Evolutionary conservation across 805 yeast species (phyloP).

Genomic region (Ogataea henricii): DNA sequence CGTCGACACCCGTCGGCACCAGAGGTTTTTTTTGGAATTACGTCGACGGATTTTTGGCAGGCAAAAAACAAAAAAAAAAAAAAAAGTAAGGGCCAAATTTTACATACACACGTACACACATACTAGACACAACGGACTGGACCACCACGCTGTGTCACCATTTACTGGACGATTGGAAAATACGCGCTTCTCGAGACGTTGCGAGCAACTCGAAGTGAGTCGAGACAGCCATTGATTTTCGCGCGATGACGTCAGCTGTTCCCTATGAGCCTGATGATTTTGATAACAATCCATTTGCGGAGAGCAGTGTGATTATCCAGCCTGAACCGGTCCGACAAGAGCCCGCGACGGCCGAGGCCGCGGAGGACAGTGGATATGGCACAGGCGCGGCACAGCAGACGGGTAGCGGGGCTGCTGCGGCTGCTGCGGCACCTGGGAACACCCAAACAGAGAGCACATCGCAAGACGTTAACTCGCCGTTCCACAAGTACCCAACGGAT

Average conservation of each 20-base stretch:
- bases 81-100: too few relatives aligned
- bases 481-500: constrained; percentile 36
- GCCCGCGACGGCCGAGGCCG: neutral
- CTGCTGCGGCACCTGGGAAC: neutral
- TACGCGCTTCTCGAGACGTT: too few relatives aligned
- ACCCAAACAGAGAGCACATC: constrained; percentile 1
- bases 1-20: constrained; percentile 2
- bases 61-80: neutral
- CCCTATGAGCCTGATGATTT: constrained; percentile 52
- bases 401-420: neutral
- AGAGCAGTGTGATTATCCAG: constrained; percentile 35
- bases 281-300: constrained; percentile 65
- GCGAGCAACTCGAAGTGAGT: neutral
- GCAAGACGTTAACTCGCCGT: constrained; percentile 21
- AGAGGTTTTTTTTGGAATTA: neutral
- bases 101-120: neutral
- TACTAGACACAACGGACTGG: too few relatives aligned
- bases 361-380: neutral
- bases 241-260: constrained; percentile 38
- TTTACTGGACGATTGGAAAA: too few relatives aligned
- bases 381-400: neutral
- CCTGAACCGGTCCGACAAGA: constrained; percentile 8
- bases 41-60: neutral
- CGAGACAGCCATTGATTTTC: neutral
- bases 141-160: too few relatives aligned